phyloP scores from a whole-genome alignment of 352 stramenopile genomes.

The Nothophytophthora sp. region DNA sequence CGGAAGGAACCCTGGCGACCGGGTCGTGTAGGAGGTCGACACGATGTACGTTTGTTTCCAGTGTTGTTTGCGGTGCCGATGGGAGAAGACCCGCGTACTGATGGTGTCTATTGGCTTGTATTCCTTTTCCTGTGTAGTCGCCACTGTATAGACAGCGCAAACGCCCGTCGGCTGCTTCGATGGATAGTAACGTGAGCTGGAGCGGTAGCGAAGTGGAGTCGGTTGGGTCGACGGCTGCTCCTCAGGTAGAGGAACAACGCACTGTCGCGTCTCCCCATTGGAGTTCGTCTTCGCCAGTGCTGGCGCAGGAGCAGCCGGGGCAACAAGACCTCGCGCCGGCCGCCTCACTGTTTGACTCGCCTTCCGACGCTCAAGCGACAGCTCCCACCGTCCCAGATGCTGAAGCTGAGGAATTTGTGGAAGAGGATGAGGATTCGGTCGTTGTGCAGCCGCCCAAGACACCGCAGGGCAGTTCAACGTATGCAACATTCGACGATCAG shows the following conservation, averaged over 20 bases:
- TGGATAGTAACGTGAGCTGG: constrained; percentile 43
- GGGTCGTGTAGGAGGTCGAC: constrained; percentile 23
- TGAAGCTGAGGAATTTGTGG: constrained; percentile 2
- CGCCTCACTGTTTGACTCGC: constrained; percentile 8
- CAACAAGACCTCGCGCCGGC: constrained; percentile 12
- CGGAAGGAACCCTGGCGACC: constrained; percentile 27
- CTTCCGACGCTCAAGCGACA: background rate
- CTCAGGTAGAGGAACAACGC: constrained; percentile 13
- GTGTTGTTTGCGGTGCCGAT: too few relatives aligned
- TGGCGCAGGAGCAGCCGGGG: constrained; percentile 5
- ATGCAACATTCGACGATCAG: constrained; percentile 23
- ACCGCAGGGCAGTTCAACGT: constrained; percentile 34
- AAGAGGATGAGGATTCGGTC: background rate
- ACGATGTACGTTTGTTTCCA: constrained; percentile 35
- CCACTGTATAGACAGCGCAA: constrained; percentile 42
- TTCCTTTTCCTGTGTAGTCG: constrained; percentile 17
- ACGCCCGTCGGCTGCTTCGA: constrained; percentile 33
- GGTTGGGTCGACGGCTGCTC: constrained; percentile 7
- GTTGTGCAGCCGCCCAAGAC: constrained; percentile 61
- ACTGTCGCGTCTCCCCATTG: constrained; percentile 13
- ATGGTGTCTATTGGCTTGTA: background rate
- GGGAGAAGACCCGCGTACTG: too few relatives aligned
- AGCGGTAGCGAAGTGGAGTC: constrained; percentile 36
- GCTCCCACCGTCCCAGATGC: background rate
- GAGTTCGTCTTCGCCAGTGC: constrained; percentile 16